phyloP scores from a whole-genome alignment of 1,139 yeast species.

The Debaryomyces coudertii region DNA sequence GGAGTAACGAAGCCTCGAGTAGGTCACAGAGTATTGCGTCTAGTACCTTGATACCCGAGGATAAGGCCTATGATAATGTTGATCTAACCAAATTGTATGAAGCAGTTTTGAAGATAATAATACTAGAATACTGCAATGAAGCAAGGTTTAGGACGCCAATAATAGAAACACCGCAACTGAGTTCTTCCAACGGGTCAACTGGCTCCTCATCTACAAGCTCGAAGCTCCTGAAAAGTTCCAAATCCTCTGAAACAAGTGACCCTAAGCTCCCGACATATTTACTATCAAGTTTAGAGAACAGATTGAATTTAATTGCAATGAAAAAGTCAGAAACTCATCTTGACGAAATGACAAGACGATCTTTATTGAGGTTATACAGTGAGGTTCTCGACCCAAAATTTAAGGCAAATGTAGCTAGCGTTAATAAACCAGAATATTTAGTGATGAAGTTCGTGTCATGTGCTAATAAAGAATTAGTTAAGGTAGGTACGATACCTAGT shows the following conservation, averaged over 20 bases:
- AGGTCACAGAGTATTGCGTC: slow-evolving; percentile 30
- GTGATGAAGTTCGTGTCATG: slow-evolving; percentile 67
- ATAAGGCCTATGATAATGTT: slow-evolving; percentile 27
- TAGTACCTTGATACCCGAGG: slow-evolving; percentile 25
- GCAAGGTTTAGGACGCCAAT: slow-evolving; percentile 56
- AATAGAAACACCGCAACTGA: slow-evolving; percentile 4
- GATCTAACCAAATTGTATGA: slow-evolving; percentile 39
- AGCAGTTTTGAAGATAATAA: slow-evolving; percentile 47
- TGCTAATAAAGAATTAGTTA: slow-evolving; percentile 65
- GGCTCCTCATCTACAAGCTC: slow-evolving; percentile 4
- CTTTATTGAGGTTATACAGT: slow-evolving; percentile 63
- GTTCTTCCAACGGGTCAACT: slow-evolving; percentile 15
- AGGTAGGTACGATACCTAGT: slow-evolving; percentile 45
- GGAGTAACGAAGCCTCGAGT: slow-evolving; percentile 14
- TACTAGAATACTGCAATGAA: slow-evolving; percentile 61
- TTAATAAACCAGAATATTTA: slow-evolving; percentile 61
- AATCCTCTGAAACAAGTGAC: slow-evolving; percentile 16
- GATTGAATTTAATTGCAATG: slow-evolving; percentile 58
- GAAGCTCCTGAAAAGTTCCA: not conserved
- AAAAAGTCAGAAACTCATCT: slow-evolving; percentile 42
- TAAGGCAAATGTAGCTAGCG: slow-evolving; percentile 40
- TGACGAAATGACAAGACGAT: slow-evolving; percentile 45
- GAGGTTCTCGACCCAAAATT: slow-evolving; percentile 57
- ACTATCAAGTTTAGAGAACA: slow-evolving; percentile 48
- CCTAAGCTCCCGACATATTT: slow-evolving; percentile 51